Percentiles rank a stretch among this genome's conserved stretches.
Conservation (phyloP, 2,329 filamentous ascomycete genomes). For the Sarocladium oryzae region DNA sequence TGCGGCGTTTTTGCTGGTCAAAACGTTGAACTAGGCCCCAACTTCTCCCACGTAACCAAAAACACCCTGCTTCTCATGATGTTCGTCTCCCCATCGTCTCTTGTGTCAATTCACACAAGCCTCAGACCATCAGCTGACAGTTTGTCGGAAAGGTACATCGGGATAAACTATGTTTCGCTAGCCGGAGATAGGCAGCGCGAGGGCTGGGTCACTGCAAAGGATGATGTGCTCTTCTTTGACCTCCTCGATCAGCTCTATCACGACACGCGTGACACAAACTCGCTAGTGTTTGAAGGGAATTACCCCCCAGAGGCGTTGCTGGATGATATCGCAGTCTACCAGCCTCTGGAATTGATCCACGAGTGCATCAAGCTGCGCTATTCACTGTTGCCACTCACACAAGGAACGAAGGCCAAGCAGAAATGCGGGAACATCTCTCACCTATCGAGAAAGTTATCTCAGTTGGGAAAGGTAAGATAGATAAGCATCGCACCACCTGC, state of each 20-base stretch:
- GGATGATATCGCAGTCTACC: background rate
- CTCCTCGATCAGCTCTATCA: background rate
- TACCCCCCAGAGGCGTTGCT: background rate
- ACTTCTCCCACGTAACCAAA: background rate
- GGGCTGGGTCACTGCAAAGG: background rate
- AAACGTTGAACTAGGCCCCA: background rate
- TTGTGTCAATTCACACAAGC: too few relatives aligned
- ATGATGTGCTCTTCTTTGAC: background rate
- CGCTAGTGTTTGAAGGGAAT: background rate
- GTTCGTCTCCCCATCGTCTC: background rate
- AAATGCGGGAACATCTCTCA: background rate
- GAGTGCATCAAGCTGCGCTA: conserved; percentile 1
- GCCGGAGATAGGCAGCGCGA: background rate
- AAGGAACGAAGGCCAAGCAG: background rate
- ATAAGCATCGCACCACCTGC: too few relatives aligned
- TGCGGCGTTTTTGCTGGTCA: background rate
- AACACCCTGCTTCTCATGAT: background rate
- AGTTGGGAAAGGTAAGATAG: background rate
- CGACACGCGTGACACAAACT: background rate
- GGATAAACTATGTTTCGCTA: background rate
- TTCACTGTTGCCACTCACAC: background rate
- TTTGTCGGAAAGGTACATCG: background rate
- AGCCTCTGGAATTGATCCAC: background rate
- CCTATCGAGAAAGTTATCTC: background rate
- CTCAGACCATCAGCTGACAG: background rate